Base-by-base conservation (phyloP, 2,329 filamentous ascomycete species). In the Ophiocordyceps polyrhachis-furcata region DNA sequence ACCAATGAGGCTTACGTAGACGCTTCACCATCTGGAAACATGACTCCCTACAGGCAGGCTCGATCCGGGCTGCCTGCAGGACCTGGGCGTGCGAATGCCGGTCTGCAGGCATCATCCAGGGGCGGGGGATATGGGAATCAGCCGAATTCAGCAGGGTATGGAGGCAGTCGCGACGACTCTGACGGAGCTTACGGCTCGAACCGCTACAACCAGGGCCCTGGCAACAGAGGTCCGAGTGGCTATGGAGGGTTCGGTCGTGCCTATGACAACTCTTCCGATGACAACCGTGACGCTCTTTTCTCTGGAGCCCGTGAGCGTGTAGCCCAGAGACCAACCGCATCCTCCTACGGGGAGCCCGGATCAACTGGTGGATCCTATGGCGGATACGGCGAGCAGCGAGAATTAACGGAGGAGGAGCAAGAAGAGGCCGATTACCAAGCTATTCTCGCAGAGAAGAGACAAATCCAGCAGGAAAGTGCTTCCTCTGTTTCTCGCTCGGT, bases 401-500 rank as follows among this genome's bases (percentile, higher is more conserved):
- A 93, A 59, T 65, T 94, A 51, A 93, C 85, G 0, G 85, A 79
- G 1, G 86, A 95, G 52, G 76, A 76, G 69, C 65, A 85, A 57
- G 85, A 94, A 46, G 66, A 73, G 65, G 63, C 80, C 50, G 79
- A 91, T 48, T 74, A 88, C 13, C 69, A 78, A 47, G 75, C 76
- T 0, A 77, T 64, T 21, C 54, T 81, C 17, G 47, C 52, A 4
- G 59, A 66, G 52, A 65, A 64, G 53, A 70, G 79, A 52, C 74
- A 93, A 55, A 72, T 86, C 56, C 89, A 89, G 59, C 74, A 86
- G 51, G 79, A 84, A 48, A 84, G 86, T 56, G 58, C 57, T n/a
- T 52, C 55, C 0, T 64, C 62, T 2, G 59, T 64, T 12, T 58
- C 57, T 15, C 60, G 62, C 35, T 63, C 62, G 13, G 59, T 65